Base-by-base conservation (phyloP, 176 grass and related monocot species). In the Pontederia paniculata region DNA sequence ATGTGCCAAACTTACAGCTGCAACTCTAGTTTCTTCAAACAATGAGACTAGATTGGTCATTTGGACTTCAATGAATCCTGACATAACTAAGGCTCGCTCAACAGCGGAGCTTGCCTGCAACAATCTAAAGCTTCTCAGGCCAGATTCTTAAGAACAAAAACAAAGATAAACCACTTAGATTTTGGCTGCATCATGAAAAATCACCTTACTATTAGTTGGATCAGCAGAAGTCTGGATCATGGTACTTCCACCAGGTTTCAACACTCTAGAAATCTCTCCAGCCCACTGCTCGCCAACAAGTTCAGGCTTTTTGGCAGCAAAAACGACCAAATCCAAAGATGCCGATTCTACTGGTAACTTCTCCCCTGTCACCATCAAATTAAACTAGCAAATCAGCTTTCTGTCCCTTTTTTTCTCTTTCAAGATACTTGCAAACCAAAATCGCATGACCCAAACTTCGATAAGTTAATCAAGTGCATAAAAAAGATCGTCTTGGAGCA, bases 1-100 rank as follows among this genome's bases (percentile, higher is more conserved):
- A 16, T 9, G 1, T 42, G 45, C 42, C 17, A 20, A 16, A 60
- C 69, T 72, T 41, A 72, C 57, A 44, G 48, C 52, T 52, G 44
- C 47, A 19, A 23, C 21, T 53, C 52, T 23, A 12, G 51, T 17
- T 10, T 61, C 28, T 60, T 52, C 45, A 70, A 20, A 37, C 0
- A 55, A 57, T 50, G 31, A 54, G n/a, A 66, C n/a, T 60, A 21
- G n/a, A 62, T 62, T 81, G 48, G 58, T 46, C 48, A 80, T 48
- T 82, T 84, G 83, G 57, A 98, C 77, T 50, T 88, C 74, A 54
- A 82, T 57, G 63, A 91, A 78, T 68, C 83, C 87, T 3, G 75
- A 78, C 50, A 91, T 73, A 48, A 91, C 66, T 55, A 98, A 66
- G 63, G 84, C 88, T 59, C 74, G 83, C 63, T 91, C 75, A 9